Percentiles rank a stretch among this genome's conserved stretches.
phyloP scores from a whole-genome alignment of 106 monocot species.

The Triglochin maritima region DNA sequence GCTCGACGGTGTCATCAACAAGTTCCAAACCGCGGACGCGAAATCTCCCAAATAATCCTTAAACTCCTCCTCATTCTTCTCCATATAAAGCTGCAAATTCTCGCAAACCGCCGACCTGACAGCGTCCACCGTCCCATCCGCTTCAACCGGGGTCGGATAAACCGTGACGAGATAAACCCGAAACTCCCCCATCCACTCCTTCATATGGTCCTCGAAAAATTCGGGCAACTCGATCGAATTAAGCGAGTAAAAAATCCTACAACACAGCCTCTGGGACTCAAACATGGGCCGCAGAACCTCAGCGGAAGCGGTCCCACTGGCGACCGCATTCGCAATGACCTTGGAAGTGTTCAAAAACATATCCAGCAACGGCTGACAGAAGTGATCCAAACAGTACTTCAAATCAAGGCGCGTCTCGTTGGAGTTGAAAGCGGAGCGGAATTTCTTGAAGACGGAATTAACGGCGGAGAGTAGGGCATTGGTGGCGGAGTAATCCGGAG shows the following conservation, averaged over 20 bases:
- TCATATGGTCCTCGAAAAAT: constrained; percentile 98
- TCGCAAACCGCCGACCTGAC: constrained; percentile 82
- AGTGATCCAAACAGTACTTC: constrained; percentile 88
- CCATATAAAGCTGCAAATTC: constrained; percentile 90
- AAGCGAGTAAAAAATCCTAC: constrained; percentile 84
- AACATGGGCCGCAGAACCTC: constrained; percentile 36
- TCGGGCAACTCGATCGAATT: constrained; percentile 91
- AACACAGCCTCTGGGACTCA: constrained; percentile 82
- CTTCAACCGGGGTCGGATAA: constrained; percentile 40
- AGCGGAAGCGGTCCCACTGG: constrained; percentile 1
- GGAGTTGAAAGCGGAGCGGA: constrained; percentile 64
- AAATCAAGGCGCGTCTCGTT: constrained; percentile 55
- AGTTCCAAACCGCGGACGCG: constrained; percentile 62
- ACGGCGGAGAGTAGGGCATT: constrained; percentile 67
- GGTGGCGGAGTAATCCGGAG: constrained; percentile 36
- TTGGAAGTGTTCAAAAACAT: constrained; percentile 50
- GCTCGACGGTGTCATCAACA: constrained; percentile 31
- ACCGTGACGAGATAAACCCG: constrained; percentile 40
- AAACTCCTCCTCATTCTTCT: constrained; percentile 98
- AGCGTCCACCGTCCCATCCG: constrained; percentile 52
- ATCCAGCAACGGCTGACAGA: constrained; percentile 76
- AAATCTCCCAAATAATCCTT: constrained; percentile 63
- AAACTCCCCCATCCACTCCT: constrained; percentile 92
- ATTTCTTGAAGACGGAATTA: constrained; percentile 71
- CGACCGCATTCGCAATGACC: constrained; percentile 21